Percentiles rank a stretch among this genome's conserved stretches.
phyloP scores from a whole-genome alignment of 2,329 filamentous ascomycete genomes.

The Paraconiothyrium brasiliense region DNA sequence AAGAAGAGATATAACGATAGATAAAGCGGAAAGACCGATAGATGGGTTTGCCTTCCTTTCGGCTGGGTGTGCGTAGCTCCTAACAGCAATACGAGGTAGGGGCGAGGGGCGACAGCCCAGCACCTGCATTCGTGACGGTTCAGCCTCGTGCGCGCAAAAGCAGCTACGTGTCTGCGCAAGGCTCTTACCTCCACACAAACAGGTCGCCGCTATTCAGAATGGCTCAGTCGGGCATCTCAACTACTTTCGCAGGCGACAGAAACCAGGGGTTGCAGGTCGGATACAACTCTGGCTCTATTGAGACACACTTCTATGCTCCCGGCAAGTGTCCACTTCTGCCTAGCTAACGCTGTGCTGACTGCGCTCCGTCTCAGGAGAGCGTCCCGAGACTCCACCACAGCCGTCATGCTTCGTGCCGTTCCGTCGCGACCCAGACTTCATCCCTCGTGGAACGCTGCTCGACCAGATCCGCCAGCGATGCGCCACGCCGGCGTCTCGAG shows the following conservation, averaged over 20 bases:
- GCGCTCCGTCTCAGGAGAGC: neutral
- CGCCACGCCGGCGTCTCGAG: slow-evolving; percentile 35
- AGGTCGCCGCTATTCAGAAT: neutral
- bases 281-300: neutral
- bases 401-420: slow-evolving; percentile 36
- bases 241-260: neutral
- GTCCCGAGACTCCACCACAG: slow-evolving; percentile 24
- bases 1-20: neutral
- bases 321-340: slow-evolving; percentile 1
- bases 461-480: slow-evolving; percentile 37
- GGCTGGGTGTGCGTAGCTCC: neutral
- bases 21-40: neutral
- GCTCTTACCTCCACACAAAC: neutral
- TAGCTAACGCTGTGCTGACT: neutral
- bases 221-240: neutral
- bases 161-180: neutral
- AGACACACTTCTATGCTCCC: neutral
- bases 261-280: slow-evolving; percentile 5
- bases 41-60: neutral
- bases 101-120: neutral
- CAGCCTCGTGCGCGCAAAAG: slow-evolving; percentile 1
- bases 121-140: neutral
- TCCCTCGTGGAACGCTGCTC: slow-evolving; percentile 29
- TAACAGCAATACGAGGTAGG: neutral
- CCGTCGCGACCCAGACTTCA: slow-evolving; percentile 31